phyloP scores from a whole-genome alignment of 2,329 filamentous ascomycete genomes.

The Penicillium vulpinum region DNA sequence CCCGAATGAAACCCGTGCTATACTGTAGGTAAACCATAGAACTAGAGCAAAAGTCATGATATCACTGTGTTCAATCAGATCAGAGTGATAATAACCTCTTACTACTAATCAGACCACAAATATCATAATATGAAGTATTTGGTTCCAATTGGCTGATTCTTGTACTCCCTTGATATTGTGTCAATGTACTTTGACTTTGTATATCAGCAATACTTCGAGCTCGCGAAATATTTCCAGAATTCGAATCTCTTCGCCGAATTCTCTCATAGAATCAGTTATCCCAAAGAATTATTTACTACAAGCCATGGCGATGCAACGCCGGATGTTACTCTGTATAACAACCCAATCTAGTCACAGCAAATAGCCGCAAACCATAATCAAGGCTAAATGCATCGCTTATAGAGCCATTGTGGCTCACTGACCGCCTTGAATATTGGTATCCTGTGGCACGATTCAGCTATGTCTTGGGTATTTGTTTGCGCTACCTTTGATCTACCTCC shows the following conservation, averaged over 20 bases:
- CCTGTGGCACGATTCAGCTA: not conserved
- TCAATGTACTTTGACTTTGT: not conserved
- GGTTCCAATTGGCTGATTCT: not conserved
- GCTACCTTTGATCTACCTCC: conserved; percentile 1
- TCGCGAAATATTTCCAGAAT: not conserved
- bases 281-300: not conserved
- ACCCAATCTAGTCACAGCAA: not conserved
- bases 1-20: not conserved
- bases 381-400: not conserved
- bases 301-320: not conserved
- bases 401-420: not conserved
- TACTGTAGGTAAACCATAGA: not conserved
- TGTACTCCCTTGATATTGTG: not conserved
- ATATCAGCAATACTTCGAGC: not conserved
- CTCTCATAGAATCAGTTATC: not conserved
- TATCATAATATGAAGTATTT: not conserved
- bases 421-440: not conserved
- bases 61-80: not conserved
- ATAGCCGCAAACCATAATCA: not conserved
- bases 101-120: not conserved
- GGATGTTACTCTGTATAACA: conserved; percentile 1
- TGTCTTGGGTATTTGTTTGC: conserved; percentile 1
- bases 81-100: not conserved
- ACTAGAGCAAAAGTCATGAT: not conserved
- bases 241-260: not conserved